Conservation (phyloP, 2,329 filamentous ascomycete genomes). For the Macrophomina pseudophaseolina region DNA sequence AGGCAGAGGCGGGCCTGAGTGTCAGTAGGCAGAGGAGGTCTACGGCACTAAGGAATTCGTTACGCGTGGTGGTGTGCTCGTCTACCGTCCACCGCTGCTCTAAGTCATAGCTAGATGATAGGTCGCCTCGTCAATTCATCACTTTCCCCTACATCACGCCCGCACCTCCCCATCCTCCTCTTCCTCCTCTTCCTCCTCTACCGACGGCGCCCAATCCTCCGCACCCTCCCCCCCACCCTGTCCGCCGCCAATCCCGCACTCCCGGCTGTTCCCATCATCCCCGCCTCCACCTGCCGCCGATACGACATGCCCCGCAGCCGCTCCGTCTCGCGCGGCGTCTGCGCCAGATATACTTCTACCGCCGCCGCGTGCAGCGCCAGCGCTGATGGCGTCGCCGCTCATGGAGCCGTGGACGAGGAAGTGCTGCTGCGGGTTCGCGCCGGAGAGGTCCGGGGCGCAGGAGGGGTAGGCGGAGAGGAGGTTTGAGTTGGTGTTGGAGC, state of each 20-base stretch:
- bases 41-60: no score
- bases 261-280: slow-evolving; percentile 56
- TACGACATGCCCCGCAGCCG: slow-evolving; percentile 62
- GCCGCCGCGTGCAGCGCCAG: neutral
- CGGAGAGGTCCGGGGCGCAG: slow-evolving; percentile 51
- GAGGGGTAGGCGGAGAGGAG: slow-evolving; percentile 37
- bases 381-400: neutral
- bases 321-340: slow-evolving; percentile 61
- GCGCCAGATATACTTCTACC: slow-evolving; percentile 49
- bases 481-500: neutral
- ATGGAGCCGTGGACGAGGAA: slow-evolving; percentile 38
- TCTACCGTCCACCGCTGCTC: no score
- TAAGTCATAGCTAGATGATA: no score
- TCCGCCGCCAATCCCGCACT: slow-evolving; percentile 35
- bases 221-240: slow-evolving; percentile 40
- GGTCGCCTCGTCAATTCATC: no score
- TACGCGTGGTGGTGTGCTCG: no score
- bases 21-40: neutral
- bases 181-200: slow-evolving; percentile 8
- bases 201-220: slow-evolving; percentile 32
- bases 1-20: neutral
- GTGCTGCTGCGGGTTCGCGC: slow-evolving; percentile 32
- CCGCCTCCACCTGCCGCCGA: slow-evolving; percentile 61
- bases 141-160: neutral
- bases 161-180: neutral